phyloP scores from a whole-genome alignment of 2,329 filamentous ascomycete genomes.

The Fusarium virguliforme region DNA sequence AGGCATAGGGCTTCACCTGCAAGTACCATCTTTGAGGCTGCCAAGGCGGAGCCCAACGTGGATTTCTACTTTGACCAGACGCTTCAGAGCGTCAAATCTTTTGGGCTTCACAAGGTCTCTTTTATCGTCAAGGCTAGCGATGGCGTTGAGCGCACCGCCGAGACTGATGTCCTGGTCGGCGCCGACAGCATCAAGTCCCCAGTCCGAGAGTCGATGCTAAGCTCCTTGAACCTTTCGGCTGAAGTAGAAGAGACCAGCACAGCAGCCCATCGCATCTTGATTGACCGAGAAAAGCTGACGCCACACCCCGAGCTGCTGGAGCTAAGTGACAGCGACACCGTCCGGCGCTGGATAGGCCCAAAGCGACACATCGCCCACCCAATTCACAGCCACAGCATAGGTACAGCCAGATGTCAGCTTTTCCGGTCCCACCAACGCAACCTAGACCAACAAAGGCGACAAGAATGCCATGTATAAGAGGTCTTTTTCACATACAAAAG shows the following conservation, averaged over 20 bases:
- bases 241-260: constrained; percentile 16
- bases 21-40: constrained; percentile 22
- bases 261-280: constrained; percentile 19
- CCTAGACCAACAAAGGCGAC: constrained; percentile 32
- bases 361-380: constrained; percentile 33
- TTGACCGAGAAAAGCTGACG: background rate
- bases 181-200: constrained; percentile 37
- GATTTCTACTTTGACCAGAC: constrained; percentile 31
- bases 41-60: constrained; percentile 23
- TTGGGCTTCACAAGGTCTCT: background rate
- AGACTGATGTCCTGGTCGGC: constrained; percentile 32
- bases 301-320: constrained; percentile 25
- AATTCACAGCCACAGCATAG: constrained; percentile 25
- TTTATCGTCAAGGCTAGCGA: constrained; percentile 8
- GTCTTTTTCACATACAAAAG: constrained; percentile 31
- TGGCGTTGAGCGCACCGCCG: background rate
- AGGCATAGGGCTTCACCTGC: constrained; percentile 35
- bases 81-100: constrained; percentile 16
- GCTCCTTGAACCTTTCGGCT: constrained; percentile 3
- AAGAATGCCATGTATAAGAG: constrained; percentile 29
- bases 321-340: constrained; percentile 20
- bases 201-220: constrained; percentile 30
- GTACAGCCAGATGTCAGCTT: constrained; percentile 36
- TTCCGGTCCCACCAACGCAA: constrained; percentile 22
- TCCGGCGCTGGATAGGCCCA: constrained; percentile 27